Evolutionary conservation across 1,284 basidiomycete species (phyloP), one percentile per base, ranked within the genome.

Genomic region (Trametes polyzona): DNA sequence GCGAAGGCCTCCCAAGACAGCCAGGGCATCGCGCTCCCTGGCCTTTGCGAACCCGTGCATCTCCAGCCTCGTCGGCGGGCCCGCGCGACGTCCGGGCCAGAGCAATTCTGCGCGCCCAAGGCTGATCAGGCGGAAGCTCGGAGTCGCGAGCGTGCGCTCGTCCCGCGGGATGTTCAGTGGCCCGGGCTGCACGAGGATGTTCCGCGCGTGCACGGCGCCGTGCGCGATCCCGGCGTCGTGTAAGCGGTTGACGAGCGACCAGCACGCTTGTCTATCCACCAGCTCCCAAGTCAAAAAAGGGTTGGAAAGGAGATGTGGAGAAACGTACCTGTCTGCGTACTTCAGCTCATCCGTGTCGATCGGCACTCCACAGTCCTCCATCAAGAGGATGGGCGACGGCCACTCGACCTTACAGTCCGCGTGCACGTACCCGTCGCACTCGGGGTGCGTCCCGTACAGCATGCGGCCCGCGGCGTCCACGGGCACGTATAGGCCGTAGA

Each of bases 401-500:
- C 74, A 65, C 54, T 73, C 73, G 19, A 49, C 59, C 6, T 6
- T 30, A 4, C 35, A 48, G 24, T 39, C 48, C 11, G 30, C 46
- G 37, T 52, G 55, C 40, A 41, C 27, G 47, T 47, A 62, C 21
- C 58, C 57, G 36, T 59, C 48, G 58, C 49, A 56, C 4, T 26
- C 5, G 21, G 43, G 26, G 35, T 56, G 60, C n/a, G 27, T 33
- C 17, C 33, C 41, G 39, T 49, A 58, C 21, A 29, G 32, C 33
- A 11, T 27, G 29, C 47, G 55, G 10, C 62, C 58, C 41, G 60
- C 26, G 21, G 23, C 10, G 19, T 19, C 24, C 27, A 47, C 9
- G 1, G 77, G 76, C 7, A 71, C 66, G 65, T 83, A 83, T 63
- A 78, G 80, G 1, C 83, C 82, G 61, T 79, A 84, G 62, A 78